Conservation (phyloP, 1,284 basidiomycete genomes). For the Pyrrhoderma noxium region DNA sequence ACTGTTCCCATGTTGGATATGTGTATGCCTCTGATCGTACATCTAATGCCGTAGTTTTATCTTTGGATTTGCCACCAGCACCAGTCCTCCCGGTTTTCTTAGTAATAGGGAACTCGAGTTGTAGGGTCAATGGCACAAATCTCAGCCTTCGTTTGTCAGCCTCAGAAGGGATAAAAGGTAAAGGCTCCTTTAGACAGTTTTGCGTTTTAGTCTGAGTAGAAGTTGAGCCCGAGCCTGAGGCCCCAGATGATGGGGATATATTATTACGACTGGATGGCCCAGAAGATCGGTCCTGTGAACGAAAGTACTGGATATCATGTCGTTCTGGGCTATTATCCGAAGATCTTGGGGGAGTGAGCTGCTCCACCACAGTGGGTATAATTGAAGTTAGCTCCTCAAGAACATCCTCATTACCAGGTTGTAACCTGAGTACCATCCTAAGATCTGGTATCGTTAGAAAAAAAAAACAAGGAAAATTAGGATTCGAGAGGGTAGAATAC, state of each 20-base stretch:
- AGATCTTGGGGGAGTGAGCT: conserved; percentile 1
- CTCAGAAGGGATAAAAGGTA: conserved; percentile 41
- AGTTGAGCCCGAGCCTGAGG: conserved; percentile 7
- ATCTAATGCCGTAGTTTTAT: conserved; percentile 27
- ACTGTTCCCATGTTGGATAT: conserved; percentile 58
- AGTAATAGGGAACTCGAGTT: conserved; percentile 33
- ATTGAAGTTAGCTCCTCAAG: conserved; percentile 43
- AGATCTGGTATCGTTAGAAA: conserved; percentile 36
- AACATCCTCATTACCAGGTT: conserved; percentile 54
- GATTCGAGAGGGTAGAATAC: conserved; percentile 7
- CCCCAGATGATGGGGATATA: conserved; percentile 5
- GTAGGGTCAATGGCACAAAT: conserved; percentile 38
- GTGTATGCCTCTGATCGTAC: conserved; percentile 39
- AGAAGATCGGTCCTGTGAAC: not conserved
- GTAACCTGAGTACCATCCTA: conserved; percentile 47
- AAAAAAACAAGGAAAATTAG: not conserved
- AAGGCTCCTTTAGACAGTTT: conserved; percentile 28
- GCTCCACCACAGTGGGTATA: conserved; percentile 27
- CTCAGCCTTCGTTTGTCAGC: conserved; percentile 47
- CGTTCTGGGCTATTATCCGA: not conserved
- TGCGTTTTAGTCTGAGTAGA: conserved; percentile 1
- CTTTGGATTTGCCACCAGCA: conserved; percentile 21
- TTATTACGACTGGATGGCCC: not conserved
- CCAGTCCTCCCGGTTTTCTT: conserved; percentile 25
- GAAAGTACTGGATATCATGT: not conserved